These are phyloP conservation scores for Aspergillus carbonarius DNA, from an alignment of 2,329 filamentous ascomycete genomes.

Conservation along the genomic window DNA sequence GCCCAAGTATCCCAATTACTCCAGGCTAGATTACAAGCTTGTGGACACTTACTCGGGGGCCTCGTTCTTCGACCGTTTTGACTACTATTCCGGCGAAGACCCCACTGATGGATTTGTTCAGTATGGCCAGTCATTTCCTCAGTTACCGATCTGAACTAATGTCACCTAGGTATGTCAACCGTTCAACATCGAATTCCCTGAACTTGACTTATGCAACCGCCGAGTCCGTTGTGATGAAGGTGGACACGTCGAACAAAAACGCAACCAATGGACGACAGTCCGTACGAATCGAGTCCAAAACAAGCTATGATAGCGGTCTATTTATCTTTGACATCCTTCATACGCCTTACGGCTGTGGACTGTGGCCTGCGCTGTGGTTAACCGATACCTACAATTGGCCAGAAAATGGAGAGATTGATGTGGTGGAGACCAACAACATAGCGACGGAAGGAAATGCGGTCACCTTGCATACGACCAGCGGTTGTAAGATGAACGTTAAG, in stretches of 20 bases:
- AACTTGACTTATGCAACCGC: slow-evolving; percentile 64
- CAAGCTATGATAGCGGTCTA: slow-evolving; percentile 61
- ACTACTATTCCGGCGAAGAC: slow-evolving; percentile 47
- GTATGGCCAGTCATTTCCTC: slow-evolving; percentile 32
- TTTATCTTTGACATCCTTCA: slow-evolving; percentile 68
- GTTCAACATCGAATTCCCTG: slow-evolving; percentile 29
- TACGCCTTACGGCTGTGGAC: slow-evolving; percentile 62
- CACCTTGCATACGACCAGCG: slow-evolving; percentile 59
- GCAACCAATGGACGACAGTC: slow-evolving; percentile 62
- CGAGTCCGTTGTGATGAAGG: slow-evolving; percentile 56
- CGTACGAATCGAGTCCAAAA: slow-evolving; percentile 62
- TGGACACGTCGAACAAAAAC: slow-evolving; percentile 61
- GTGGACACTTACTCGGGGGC: slow-evolving; percentile 44
- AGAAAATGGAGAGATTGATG: slow-evolving; percentile 62
- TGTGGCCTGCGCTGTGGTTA: slow-evolving; percentile 68
- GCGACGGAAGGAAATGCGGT: slow-evolving; percentile 57
- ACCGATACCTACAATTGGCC: slow-evolving; percentile 63
- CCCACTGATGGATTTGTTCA: slow-evolving; percentile 48
- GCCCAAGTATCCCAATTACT: slow-evolving; percentile 47
- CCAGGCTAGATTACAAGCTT: slow-evolving; percentile 40
- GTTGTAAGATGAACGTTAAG: slow-evolving; percentile 54
- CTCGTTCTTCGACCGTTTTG: slow-evolving; percentile 48
- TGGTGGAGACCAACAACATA: slow-evolving; percentile 60
- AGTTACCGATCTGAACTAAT: neutral
- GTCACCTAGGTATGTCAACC: slow-evolving; percentile 40